Evolutionary conservation across 495 filamentous ascomycete genomes (phyloP).

Genomic region (Aspergillus mulundensis): DNA sequence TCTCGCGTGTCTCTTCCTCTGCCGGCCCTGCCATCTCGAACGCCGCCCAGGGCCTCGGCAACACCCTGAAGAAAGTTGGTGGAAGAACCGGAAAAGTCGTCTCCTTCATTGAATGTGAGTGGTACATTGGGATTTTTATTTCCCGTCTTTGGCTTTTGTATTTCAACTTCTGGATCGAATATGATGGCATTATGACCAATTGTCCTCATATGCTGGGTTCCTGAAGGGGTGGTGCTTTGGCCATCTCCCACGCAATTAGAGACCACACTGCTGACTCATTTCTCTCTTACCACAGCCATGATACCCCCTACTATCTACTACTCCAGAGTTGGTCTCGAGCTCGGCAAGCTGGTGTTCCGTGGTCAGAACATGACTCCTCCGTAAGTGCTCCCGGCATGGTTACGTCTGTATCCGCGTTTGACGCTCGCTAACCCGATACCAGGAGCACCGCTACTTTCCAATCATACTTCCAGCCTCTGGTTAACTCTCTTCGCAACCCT

Average conservation of each 20-base stretch:
- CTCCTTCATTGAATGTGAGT: slow-evolving; percentile 80
- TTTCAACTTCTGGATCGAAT: not conserved
- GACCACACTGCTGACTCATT: slow-evolving; percentile 26
- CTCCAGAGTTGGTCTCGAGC: slow-evolving; percentile 79
- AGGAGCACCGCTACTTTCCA: slow-evolving; percentile 76
- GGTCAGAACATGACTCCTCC: slow-evolving; percentile 90
- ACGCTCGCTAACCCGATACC: slow-evolving; percentile 18
- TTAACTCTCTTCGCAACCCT: slow-evolving; percentile 67
- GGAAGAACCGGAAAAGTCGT: slow-evolving; percentile 80
- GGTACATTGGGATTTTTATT: not conserved
- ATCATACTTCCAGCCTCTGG: slow-evolving; percentile 72
- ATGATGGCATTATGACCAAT: not conserved
- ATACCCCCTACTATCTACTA: slow-evolving; percentile 88
- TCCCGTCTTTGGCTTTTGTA: not conserved
- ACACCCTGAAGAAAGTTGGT: slow-evolving; percentile 70
- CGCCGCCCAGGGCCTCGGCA: slow-evolving; percentile 60
- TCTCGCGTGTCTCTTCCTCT: slow-evolving; percentile 74
- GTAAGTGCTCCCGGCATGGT: slow-evolving; percentile 53
- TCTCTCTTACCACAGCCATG: slow-evolving; percentile 55
- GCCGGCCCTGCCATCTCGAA: slow-evolving; percentile 73
- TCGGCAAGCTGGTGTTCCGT: slow-evolving; percentile 79
- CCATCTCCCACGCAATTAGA: not conserved
- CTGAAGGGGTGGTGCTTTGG: slow-evolving; percentile 20
- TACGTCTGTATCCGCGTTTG: not conserved
- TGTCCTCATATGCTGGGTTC: slow-evolving; percentile 11